A percentile compares a stretch with the other conserved stretches of the same genome.
Conservation (phyloP, 441 rosid genomes). For the Metrosideros polymorpha region DNA sequence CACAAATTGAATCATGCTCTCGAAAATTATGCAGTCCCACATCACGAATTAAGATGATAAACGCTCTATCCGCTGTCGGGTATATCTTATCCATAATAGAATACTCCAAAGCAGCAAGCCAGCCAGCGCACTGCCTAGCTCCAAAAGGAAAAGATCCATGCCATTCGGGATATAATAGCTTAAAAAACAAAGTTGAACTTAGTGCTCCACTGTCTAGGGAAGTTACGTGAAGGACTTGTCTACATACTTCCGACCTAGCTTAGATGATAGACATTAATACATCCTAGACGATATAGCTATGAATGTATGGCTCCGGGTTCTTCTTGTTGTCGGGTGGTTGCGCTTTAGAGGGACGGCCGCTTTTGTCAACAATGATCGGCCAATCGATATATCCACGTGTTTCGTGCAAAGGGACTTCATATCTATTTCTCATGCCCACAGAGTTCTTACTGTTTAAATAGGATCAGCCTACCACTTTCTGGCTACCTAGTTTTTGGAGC, state of each 20-base stretch:
- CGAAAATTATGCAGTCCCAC: background rate
- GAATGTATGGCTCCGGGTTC: background rate
- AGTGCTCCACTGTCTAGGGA: background rate
- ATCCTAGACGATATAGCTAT: background rate
- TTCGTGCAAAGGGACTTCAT: background rate
- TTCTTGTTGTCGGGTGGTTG: background rate
- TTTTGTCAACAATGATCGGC: background rate
- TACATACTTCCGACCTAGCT: background rate
- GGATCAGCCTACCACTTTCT: background rate
- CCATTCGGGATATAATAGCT: background rate
- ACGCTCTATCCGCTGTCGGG: background rate
- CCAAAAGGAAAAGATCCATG: background rate
- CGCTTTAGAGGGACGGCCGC: background rate
- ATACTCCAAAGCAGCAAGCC: background rate
- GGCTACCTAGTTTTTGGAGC: background rate
- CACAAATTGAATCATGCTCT: background rate
- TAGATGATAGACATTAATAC: background rate
- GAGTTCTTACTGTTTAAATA: background rate
- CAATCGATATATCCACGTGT: background rate
- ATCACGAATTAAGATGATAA: background rate
- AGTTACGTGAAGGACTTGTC: background rate
- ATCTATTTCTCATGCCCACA: background rate
- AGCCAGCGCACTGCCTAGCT: background rate
- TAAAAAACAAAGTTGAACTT: background rate
- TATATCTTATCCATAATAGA: background rate